Evolutionary conservation across 306 rosid species (phyloP).

Genomic region (Clitoria ternatea): DNA sequence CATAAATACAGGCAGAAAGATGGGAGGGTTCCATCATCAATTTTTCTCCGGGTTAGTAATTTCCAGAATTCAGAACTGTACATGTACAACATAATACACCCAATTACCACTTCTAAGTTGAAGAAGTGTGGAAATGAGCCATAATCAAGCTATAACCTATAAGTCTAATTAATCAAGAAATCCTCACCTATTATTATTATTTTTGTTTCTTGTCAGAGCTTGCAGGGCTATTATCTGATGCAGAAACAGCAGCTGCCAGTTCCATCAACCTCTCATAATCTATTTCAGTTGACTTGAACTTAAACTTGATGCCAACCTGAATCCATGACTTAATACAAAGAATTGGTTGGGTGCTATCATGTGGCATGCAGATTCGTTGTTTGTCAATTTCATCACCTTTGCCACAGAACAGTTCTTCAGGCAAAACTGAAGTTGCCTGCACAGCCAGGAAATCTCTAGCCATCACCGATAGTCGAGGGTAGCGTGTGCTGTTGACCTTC

Average conservation of each 20-base stretch:
- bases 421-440: constrained; percentile 82
- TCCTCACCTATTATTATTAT: background rate
- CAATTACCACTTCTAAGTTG: constrained; percentile 17
- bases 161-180: constrained; percentile 5
- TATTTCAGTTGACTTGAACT: constrained; percentile 46
- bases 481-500: constrained; percentile 80
- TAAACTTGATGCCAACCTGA: constrained; percentile 73
- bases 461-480: constrained; percentile 88
- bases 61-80: constrained; percentile 35
- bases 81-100: constrained; percentile 48
- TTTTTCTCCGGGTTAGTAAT: constrained; percentile 27
- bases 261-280: constrained; percentile 50
- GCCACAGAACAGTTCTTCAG: constrained; percentile 81
- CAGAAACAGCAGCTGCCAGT: constrained; percentile 31
- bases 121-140: constrained; percentile 17
- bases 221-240: constrained; percentile 28
- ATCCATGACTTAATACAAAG: constrained; percentile 90
- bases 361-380: constrained; percentile 74
- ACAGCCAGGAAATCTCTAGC: constrained; percentile 90
- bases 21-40: background rate
- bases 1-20: background rate
- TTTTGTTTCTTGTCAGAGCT: constrained; percentile 46
- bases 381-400: constrained; percentile 76
- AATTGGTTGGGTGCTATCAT: constrained; percentile 65
- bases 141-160: constrained; percentile 23